Conservation (phyloP, 192 early-diverging fungal genomes). For the Coemansia sp. region DNA sequence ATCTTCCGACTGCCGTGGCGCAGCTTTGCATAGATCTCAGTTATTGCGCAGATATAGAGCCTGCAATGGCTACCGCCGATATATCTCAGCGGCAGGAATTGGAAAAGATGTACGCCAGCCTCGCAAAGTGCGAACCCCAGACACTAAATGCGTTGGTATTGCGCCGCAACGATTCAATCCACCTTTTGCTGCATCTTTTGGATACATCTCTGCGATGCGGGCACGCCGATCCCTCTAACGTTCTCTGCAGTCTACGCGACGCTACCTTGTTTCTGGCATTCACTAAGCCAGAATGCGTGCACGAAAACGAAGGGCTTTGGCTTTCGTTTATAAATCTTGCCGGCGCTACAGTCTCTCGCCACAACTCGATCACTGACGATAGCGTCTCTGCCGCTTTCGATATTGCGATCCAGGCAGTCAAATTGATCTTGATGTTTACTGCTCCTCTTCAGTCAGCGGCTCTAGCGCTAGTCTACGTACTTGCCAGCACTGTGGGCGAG, state of each 20-base stretch:
- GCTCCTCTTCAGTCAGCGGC: constrained; percentile 8
- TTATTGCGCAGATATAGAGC: not conserved
- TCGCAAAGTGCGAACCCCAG: not conserved
- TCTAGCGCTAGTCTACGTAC: constrained; percentile 21
- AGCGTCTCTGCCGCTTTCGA: not conserved
- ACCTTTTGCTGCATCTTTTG: constrained; percentile 29
- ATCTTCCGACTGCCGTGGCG: constrained; percentile 11
- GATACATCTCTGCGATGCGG: constrained; percentile 15
- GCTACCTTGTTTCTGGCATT: constrained; percentile 2
- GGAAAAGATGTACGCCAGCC: not conserved
- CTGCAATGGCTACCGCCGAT: no score
- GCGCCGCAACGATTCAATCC: constrained; percentile 9
- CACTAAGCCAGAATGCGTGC: not conserved
- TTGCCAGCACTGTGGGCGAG: not conserved
- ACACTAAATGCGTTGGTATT: constrained; percentile 6
- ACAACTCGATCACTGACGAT: not conserved
- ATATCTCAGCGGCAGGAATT: not conserved
- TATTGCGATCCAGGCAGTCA: constrained; percentile 10
- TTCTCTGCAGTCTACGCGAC: constrained; percentile 9
- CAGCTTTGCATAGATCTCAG: constrained; percentile 6
- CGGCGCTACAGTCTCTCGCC: constrained; percentile 9
- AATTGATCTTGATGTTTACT: not conserved
- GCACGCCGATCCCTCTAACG: not conserved
- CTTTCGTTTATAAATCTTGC: constrained; percentile 20
- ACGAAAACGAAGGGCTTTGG: constrained; percentile 10